Conservation (phyloP, 2,329 filamentous ascomycete genomes). For the Fusarium haematococcum region DNA sequence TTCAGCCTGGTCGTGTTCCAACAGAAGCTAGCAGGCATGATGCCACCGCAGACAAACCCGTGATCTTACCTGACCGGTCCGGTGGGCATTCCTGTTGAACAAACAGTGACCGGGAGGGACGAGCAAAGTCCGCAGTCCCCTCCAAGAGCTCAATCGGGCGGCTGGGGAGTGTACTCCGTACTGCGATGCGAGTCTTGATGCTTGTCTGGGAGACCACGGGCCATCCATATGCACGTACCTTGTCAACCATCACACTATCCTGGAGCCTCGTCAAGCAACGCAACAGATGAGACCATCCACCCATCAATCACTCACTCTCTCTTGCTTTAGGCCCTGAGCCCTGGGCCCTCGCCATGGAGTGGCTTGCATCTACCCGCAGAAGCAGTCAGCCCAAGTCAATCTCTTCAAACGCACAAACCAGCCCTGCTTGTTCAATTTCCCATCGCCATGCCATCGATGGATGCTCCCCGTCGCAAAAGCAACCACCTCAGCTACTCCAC, state of each 20-base stretch:
- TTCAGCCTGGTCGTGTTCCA: not conserved
- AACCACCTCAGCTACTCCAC: conserved; percentile 24
- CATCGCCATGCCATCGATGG: not conserved
- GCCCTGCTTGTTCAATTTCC: conserved; percentile 22
- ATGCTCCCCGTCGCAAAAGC: conserved; percentile 11
- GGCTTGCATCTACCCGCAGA: conserved; percentile 1
- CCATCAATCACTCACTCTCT: not conserved
- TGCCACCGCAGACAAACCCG: not conserved
- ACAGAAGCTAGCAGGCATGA: not conserved
- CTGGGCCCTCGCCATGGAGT: not conserved
- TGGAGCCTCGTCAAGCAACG: not conserved
- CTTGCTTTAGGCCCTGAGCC: not conserved
- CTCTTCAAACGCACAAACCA: conserved; percentile 9
- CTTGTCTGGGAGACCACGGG: not conserved
- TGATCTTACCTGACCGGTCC: conserved; percentile 4
- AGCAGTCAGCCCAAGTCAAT: conserved; percentile 16
- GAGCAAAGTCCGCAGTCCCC: conserved; percentile 2
- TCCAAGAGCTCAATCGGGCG: not conserved
- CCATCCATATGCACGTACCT: conserved; percentile 12
- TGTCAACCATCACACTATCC: conserved; percentile 2
- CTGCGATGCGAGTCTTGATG: not conserved
- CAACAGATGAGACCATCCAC: not conserved
- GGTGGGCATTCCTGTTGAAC: conserved; percentile 2
- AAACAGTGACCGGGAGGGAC: conserved; percentile 5
- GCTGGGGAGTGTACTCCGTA: conserved; percentile 2